Evolutionary conservation across 2,329 filamentous ascomycete species (phyloP), one percentile per base, ranked within the genome.

Genomic region (Cercospora nicotianae): DNA sequence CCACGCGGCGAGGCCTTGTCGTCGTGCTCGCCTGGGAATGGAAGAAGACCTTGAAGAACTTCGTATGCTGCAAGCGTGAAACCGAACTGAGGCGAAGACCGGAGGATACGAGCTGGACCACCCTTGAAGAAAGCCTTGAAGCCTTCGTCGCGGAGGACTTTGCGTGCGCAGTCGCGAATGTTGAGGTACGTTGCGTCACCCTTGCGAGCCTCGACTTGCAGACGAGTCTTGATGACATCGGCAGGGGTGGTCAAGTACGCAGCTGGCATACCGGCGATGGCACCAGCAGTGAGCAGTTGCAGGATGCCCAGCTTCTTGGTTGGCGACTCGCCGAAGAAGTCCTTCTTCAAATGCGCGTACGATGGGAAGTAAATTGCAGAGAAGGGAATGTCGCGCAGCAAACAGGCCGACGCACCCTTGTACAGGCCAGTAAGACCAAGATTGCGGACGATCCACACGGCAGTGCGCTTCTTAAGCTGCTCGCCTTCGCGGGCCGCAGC

Each of bases 41-140:
- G 95, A 55, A 98, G 82, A 53, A 89, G 64, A 69, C 85, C 91
- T 82, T 97, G 93, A 61, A 99, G 84, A 42, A 99, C 86, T 81
- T 99, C 95, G 80, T 98, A 99, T 53, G 92, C 91, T 3, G 95
- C 95, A 26, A 99, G 88, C 0, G 95, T 99, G 84, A 98, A 98
- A 72, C 95, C 95, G 79, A 99, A 99, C 79, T 99, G 95, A 16
- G 95, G 95, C 12, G 93, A 97, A 0, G 93, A 97, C 76, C 95
- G 91, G 79, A 98, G 82, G 77, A 99, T 96, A 84, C 95, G 92
- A 8, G 95, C 95, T 1, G 94, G 94, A 1, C 95, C 95, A 73
- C 95, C 95, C 85, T 98, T 98, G 89, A 98, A 99, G 86, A 99
- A 99, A 28, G 95, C 95, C 71, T 87, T 88, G 87, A 97, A 94